Conservation (phyloP, 139 green algal genomes). For the Marvania coccoides region DNA sequence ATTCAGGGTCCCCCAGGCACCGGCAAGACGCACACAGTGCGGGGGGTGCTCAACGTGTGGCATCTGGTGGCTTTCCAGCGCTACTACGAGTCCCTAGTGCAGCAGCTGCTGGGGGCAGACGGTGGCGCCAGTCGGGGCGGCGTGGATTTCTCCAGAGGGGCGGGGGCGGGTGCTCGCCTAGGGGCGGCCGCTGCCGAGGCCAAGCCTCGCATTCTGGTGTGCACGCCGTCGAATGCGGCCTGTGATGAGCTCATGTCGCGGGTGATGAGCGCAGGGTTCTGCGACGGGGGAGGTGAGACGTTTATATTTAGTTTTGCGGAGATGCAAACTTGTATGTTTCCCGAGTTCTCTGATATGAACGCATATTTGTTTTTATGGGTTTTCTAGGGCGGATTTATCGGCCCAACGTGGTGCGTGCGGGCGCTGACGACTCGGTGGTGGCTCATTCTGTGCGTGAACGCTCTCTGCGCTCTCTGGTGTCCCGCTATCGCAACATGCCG, state of each 20-base stretch:
- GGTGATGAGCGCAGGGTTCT: constrained; percentile 67
- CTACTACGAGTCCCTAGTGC: constrained; percentile 41
- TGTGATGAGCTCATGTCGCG: constrained; percentile 88
- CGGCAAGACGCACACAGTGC: constrained; percentile 91
- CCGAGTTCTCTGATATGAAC: background rate
- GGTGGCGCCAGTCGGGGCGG: background rate
- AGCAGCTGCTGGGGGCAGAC: background rate
- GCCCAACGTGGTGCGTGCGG: constrained; percentile 68
- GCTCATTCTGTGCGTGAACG: constrained; percentile 6
- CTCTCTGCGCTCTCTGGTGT: constrained; percentile 8
- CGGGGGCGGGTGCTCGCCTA: background rate
- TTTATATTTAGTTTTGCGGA: background rate
- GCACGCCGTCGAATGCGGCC: constrained; percentile 89
- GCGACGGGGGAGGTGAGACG: constrained; percentile 30
- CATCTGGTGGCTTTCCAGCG: constrained; percentile 77
- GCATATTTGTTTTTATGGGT: background rate
- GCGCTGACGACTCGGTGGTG: constrained; percentile 16
- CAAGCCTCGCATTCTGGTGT: constrained; percentile 82
- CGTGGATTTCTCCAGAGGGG: background rate
- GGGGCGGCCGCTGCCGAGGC: background rate
- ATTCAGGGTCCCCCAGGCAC: constrained; percentile 88
- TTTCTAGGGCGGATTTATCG: constrained; percentile 21
- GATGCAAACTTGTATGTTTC: background rate
- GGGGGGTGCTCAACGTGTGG: constrained; percentile 87
- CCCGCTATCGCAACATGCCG: constrained; percentile 13